Evolutionary conservation across 495 filamentous ascomycete species (phyloP).

Genomic region (Aspergillus egyptiacus): DNA sequence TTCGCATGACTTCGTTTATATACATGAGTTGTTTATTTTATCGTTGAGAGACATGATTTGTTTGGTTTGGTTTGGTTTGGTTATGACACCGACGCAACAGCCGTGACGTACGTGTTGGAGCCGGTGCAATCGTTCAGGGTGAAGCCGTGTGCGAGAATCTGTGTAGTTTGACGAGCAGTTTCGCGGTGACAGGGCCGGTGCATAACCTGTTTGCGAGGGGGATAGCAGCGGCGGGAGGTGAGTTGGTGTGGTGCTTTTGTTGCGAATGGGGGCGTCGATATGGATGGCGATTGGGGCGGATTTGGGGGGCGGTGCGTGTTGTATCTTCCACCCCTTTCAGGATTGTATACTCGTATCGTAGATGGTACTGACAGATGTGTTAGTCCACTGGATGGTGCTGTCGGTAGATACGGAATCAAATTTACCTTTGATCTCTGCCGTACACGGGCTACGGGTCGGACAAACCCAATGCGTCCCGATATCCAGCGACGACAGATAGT

Average conservation of each 20-base stretch:
- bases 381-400: background rate
- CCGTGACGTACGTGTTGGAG: conserved; percentile 44
- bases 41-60: no score
- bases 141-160: conserved; percentile 45
- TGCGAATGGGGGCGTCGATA: conserved; percentile 42
- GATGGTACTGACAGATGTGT: background rate
- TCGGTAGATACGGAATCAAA: conserved; percentile 7
- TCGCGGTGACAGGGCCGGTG: conserved; percentile 44
- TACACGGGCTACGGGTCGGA: conserved; percentile 6
- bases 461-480: background rate
- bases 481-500: no score
- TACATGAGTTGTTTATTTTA: no score
- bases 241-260: conserved; percentile 53
- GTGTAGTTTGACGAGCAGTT: conserved; percentile 40
- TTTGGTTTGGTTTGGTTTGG: background rate
- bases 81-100: conserved; percentile 34
- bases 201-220: conserved; percentile 46
- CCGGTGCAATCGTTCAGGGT: conserved; percentile 37
- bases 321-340: background rate
- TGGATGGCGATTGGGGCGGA: conserved; percentile 55
- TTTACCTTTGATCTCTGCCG: conserved; percentile 3
- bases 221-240: conserved; percentile 50
- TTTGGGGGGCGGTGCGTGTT: conserved; percentile 56
- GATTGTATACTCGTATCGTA: no score
- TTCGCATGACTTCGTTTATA: background rate